Evolutionary conservation across 768 basidiomycete genomes (phyloP), one percentile per base, ranked within the genome.

Genomic region (Botryobasidium botryosum): DNA sequence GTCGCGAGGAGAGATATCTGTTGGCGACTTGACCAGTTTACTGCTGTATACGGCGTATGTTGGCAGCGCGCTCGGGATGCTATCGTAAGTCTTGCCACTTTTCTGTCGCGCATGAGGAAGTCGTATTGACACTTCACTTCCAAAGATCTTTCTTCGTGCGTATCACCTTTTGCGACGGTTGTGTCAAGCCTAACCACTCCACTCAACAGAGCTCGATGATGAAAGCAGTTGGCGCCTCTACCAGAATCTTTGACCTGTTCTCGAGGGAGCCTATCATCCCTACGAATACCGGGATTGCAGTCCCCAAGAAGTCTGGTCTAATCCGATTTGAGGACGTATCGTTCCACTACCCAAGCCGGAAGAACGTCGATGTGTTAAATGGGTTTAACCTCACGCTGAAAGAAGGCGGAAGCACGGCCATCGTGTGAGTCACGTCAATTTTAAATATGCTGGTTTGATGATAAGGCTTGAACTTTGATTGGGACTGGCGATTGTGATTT

Each of bases 181-280:
- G 6, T 48, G 43, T 33, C 32, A n/a, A n/a, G n/a, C n/a, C n/a
- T n/a, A n/a, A n/a, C n/a, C n/a, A n/a, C n/a, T n/a, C n/a, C n/a
- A n/a, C 35, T 21, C n/a, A 26, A 24, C 23, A 86, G 83, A 74
- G 85, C 7, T 90, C 87, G 32, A 78, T 97, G 45, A 97, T 97
- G 92, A 86, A 87, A 43, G 92, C 86, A 44, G 77, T 96, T 41
- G 92, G 92, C 46, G 91, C 92, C 1, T 86, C 87, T 15, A 72
- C 74, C 0, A 80, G 92, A 18, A 79, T 96, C n/a, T 97, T 97
- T 59, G 87, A 91, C 51, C 73, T 97, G 13, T 66, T 96, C 7
- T 87, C 87, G 54, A 75, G 87, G 36, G 61, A 65, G 25, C 83
- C 90, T 13, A 71, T 70, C 26, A 83, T 94, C 51, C 71, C 72